Base-by-base conservation (phyloP, 805 yeast genomes). In the Saccharomyces cerevisiae region DNA sequence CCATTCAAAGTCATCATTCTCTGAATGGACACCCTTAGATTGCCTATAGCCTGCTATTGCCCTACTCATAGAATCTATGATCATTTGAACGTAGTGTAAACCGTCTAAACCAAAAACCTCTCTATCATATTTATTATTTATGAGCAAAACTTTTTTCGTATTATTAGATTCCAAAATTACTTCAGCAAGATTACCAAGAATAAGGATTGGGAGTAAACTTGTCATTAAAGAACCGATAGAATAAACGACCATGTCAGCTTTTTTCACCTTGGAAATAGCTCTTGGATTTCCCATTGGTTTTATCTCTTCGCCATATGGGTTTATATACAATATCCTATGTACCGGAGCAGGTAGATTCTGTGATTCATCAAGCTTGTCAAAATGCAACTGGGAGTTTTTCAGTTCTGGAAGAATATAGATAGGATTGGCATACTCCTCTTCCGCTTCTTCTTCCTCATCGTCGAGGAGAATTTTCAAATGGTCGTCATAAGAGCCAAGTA, bases 211-310 rank as follows among this genome's bases (percentile, higher is more conserved):
- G 2, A 89, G 71, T 6, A 87, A 81, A 51, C 96, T 87, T 0
- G 98, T 91, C 85, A 87, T 87, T 41, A 91, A 73, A 1, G 96
- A 87, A 1, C 98, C 97, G 53, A 91, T 87, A 0, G 96, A 87
- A 64, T 83, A 88, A 0, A 91, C 73, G 0, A 90, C 71, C 13
- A 79, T 73, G 41, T 83, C 79, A 0, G 88, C 73, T 3, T 72
- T 64, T 22, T 73, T 62, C 2, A 89, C 65, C 26, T 79, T 74
- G 1, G 78, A 68, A 1, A 81, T 65, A 0, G 85, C 90, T 49
- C 87, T 72, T 2, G 81, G 69, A 59, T 84, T 84, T 1, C 92
- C 90, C 31, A 73, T 68, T 2, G 97, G 96, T 58, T 82, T 80
- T 27, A 87, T 84, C 65, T 90, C 97, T 61, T 86, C 88, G 0